A percentile compares a stretch with the other conserved stretches of the same genome.
phyloP scores from a whole-genome alignment of 176 grass and related monocot genomes.

The Paspalum vaginatum region DNA sequence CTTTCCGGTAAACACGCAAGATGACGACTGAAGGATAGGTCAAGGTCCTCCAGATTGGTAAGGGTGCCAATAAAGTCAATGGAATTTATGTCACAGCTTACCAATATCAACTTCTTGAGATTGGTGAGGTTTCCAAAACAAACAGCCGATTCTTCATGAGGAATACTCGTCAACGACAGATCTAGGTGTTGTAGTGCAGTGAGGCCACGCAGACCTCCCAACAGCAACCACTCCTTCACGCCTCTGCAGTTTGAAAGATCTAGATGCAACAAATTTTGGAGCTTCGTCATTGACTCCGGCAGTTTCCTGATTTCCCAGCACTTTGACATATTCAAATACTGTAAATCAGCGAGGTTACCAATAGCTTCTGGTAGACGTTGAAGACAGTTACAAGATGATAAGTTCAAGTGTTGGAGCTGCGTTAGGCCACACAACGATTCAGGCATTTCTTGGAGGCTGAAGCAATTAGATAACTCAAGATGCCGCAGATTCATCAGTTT shows the following conservation, averaged over 20 bases:
- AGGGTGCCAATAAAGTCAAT: not conserved
- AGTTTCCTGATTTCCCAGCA: not conserved
- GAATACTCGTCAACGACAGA: not conserved
- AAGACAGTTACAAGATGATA: fast-evolving
- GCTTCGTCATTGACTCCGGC: not conserved
- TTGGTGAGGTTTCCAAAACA: not conserved
- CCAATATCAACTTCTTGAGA: not conserved
- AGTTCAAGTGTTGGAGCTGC: not conserved
- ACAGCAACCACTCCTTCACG: too few relatives aligned
- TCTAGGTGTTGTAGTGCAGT: not conserved
- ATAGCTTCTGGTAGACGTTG: not conserved
- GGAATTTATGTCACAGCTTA: too few relatives aligned
- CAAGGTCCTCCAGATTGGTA: not conserved
- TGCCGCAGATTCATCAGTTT: not conserved
- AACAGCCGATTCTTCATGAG: not conserved
- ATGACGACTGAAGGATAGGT: not conserved
- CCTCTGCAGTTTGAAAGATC: not conserved
- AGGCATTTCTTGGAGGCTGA: not conserved
- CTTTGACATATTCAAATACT: not conserved
- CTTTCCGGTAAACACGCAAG: not conserved
- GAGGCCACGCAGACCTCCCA: not conserved
- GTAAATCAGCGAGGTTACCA: not conserved
- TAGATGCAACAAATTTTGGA: not conserved
- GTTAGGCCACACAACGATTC: not conserved
- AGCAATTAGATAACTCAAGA: not conserved